Evolutionary conservation across 2,329 filamentous ascomycete species (phyloP).

Genomic region (Diplodia corticola): DNA sequence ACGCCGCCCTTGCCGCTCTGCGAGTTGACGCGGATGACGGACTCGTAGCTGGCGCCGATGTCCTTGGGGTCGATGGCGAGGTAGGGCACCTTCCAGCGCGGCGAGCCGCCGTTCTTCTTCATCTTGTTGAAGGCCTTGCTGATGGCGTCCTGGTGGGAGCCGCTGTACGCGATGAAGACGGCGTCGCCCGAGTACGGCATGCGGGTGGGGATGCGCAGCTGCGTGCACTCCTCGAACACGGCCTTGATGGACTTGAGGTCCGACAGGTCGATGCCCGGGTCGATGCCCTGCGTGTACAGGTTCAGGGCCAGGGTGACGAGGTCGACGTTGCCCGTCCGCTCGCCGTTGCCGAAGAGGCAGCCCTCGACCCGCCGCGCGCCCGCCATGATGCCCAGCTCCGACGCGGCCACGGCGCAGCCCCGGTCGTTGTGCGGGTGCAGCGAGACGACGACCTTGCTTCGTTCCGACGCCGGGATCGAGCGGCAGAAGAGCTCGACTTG

Average conservation of each 20-base stretch:
- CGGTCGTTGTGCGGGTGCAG: slow-evolving; percentile 94
- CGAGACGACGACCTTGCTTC: slow-evolving; percentile 82
- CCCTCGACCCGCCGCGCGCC: slow-evolving; percentile 93
- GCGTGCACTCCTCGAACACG: slow-evolving; percentile 86
- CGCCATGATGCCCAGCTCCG: slow-evolving; percentile 93
- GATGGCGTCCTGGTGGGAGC: slow-evolving; percentile 92
- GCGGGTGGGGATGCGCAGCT: slow-evolving; percentile 87
- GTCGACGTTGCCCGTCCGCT: slow-evolving; percentile 94
- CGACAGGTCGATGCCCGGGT: slow-evolving; percentile 85
- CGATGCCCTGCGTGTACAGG: slow-evolving; percentile 89
- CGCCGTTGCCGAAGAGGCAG: slow-evolving; percentile 90
- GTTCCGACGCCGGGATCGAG: slow-evolving; percentile 79
- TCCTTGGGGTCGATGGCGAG: slow-evolving; percentile 90
- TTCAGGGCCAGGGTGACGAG: slow-evolving; percentile 90
- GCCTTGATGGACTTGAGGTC: slow-evolving; percentile 84
- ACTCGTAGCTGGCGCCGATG: slow-evolving; percentile 95
- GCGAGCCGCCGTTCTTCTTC: slow-evolving; percentile 57
- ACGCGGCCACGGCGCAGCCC: slow-evolving; percentile 83
- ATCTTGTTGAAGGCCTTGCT: slow-evolving; percentile 81
- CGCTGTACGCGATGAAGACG: slow-evolving; percentile 87
- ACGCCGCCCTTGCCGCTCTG: slow-evolving; percentile 93
- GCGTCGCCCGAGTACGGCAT: slow-evolving; percentile 88
- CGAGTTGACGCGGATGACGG: slow-evolving; percentile 95
- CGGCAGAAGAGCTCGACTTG: slow-evolving; percentile 94
- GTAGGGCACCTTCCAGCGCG: slow-evolving; percentile 83